phyloP scores from a whole-genome alignment of 768 basidiomycete genomes.

The Favolaschia claudopus region DNA sequence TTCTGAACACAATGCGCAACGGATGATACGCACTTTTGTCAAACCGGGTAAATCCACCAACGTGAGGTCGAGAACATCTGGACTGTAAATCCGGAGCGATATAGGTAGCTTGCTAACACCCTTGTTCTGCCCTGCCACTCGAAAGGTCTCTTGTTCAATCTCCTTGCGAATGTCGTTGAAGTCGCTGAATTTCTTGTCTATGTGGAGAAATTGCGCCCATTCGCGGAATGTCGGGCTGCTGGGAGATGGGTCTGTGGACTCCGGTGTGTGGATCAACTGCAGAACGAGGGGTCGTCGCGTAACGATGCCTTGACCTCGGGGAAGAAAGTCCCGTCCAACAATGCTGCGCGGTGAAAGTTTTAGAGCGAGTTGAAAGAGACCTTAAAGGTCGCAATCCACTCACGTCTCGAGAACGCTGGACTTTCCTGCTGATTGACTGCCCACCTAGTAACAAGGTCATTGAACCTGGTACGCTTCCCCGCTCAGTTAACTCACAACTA shows the following conservation, averaged over 20 bases:
- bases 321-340: constrained; percentile 92
- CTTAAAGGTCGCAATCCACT: constrained; percentile 41
- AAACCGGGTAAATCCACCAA: constrained; percentile 96
- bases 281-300: constrained; percentile 95
- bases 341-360: constrained; percentile 59
- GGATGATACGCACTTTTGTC: constrained; percentile 78
- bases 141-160: constrained; percentile 97
- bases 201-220: constrained; percentile 97
- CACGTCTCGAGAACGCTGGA: constrained; percentile 96
- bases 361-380: constrained; percentile 6
- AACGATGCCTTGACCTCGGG: constrained; percentile 92
- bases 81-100: constrained; percentile 94
- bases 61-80: constrained; percentile 94
- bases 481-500: constrained; percentile 74
- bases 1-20: background rate
- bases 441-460: constrained; percentile 64
- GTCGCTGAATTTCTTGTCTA: constrained; percentile 97
- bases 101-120: constrained; percentile 97
- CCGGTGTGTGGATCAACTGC: constrained; percentile 92
- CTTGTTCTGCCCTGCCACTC: constrained; percentile 98
- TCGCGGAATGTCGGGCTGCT: constrained; percentile 67
- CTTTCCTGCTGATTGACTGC: constrained; percentile 96
- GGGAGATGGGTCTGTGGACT: constrained; percentile 55
- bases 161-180: constrained; percentile 93
- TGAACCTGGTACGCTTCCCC: background rate